Base-by-base conservation (phyloP, 768 basidiomycete genomes). In the Mycena rebaudengoi region DNA sequence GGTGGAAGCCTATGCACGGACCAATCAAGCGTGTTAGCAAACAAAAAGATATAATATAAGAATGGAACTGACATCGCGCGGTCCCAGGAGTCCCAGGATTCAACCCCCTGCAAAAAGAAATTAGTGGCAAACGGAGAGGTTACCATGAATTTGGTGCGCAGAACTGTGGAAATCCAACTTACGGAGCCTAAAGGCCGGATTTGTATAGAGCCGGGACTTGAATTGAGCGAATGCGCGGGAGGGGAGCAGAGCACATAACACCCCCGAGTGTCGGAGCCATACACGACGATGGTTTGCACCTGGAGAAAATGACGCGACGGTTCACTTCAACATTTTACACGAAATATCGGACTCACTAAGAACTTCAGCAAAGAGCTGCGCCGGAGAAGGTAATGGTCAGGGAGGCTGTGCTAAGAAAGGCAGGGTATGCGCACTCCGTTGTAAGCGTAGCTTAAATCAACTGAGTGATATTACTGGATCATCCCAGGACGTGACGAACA, bases 291-390 rank as follows among this genome's bases (percentile, higher is more conserved):
- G 20, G 41, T 16, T 43, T 43, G 18, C 41, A 43, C n/a, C n/a
- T n/a, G n/a, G n/a, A n/a, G n/a, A n/a, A 44, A 46, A 46, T 46
- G 44, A 46, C 8, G 44, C 44, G 29, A 46, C 44, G 14, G 25
- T 46, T 46, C 44, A 46, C 44, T 46, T 46, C 25, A 46, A 46
- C 44, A 46, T 46, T 46, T 46, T 46, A 46, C 44, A 46, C 44
- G 25, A 28, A 46, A 32, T 49, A 21, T 49, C 29, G 30, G 29
- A 49, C 48, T 49, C 48, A 32, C 30, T 13, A 49, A 30, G 48
- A 49, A 49, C 28, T 49, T 49, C 30, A 30, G 25, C 48, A 49
- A 49, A 49, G 30, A 49, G 29, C 48, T 49, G 48, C 29, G 48
- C 48, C 25, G 18, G 29, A 49, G 48, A 49, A 32, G 48, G 48